Conservation (phyloP, 768 basidiomycete genomes). For the Boletellus sp. region DNA sequence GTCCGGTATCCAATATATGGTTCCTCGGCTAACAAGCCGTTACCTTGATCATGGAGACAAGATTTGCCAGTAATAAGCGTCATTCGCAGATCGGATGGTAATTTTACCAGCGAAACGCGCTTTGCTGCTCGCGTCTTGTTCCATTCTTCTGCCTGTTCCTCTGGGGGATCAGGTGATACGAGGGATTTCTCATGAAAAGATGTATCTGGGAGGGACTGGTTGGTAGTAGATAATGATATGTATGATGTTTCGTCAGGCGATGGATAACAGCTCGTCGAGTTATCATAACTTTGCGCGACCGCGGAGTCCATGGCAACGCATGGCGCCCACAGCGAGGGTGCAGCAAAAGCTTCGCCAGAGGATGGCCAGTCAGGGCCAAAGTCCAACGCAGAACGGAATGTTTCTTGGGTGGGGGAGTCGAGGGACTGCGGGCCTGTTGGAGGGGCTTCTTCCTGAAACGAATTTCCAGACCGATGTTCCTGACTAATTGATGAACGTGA, state of each 20-base stretch:
- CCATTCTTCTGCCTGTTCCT: slow-evolving; percentile 87
- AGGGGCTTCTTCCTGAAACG: slow-evolving; percentile 11
- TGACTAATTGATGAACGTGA: slow-evolving; percentile 35
- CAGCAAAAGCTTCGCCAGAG: slow-evolving; percentile 36
- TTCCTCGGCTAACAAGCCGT: slow-evolving; percentile 9
- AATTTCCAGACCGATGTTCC: slow-evolving; percentile 16
- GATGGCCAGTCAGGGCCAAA: slow-evolving; percentile 48
- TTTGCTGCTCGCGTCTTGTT: slow-evolving; percentile 80
- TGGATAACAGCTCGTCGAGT: slow-evolving; percentile 32
- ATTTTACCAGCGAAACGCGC: slow-evolving; percentile 74
- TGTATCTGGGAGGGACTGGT: slow-evolving; percentile 19
- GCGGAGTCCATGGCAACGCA: slow-evolving; percentile 37
- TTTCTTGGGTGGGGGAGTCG: slow-evolving; percentile 50
- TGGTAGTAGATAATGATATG: slow-evolving; percentile 18
- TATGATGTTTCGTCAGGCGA: slow-evolving; percentile 25
- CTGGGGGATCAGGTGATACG: slow-evolving; percentile 43
- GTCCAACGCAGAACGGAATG: slow-evolving; percentile 68
- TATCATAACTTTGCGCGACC: slow-evolving; percentile 25
- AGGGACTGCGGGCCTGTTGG: slow-evolving; percentile 25
- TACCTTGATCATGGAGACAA: slow-evolving; percentile 3
- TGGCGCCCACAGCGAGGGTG: slow-evolving; percentile 31
- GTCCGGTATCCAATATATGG: slow-evolving; percentile 2
- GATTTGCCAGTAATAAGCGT: slow-evolving; percentile 19
- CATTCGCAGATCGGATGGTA: slow-evolving; percentile 54
- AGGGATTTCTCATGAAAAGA: slow-evolving; percentile 45